Evolutionary conservation across 2,329 filamentous ascomycete species (phyloP), one percentile per base, ranked within the genome.

Genomic region (Immersiporthe knoxdaviesiana): DNA sequence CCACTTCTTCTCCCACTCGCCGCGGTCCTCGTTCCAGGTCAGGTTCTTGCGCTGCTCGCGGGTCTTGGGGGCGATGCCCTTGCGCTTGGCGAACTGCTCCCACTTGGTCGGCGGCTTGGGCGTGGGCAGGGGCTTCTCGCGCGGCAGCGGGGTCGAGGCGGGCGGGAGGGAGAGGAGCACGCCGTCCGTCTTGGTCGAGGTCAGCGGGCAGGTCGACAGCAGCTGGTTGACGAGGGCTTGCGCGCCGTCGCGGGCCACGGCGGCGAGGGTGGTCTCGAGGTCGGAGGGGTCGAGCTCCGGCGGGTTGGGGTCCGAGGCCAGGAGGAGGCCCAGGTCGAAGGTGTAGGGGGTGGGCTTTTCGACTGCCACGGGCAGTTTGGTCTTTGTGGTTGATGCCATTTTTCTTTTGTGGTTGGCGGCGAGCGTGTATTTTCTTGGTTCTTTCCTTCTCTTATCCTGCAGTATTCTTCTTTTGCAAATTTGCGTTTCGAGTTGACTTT

Each of bases 1-100:
- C 93, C 95, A 99, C 81, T 94, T 94, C 72, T 92, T 91, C 78
- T 93, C 92, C 93, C 94, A 98, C 79, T 96, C 92, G 73, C 92
- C 92, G 41, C 84, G 92, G 70, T 86, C 89, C 81, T 97, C 92
- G 80, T 98, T 93, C 79, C 91, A 98, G 68, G 91, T 89, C 75
- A 94, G 82, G 82, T 97, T 86, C 81, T 85, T 80, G 72, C 89
- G 87, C 80, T 90, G 86, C 78, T 96, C 93, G 74, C 91, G 88
- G 74, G 88, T 91, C 87, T 94, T 97, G 81, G 90, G 89, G 83
- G 92, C 92, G 82, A 99, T 98, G 68, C 96, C 96, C 87, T 97
- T 97, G 88, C 97, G 97, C 80, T 90, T 91, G 60, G 96, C 96
- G 83, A 99, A 99, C 77, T 91, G 89, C 84, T 97, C 91, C 96